These are phyloP conservation scores for Rhododendron kiyosumense DNA, from an alignment of 148 eudicot species.

Conservation along the genomic window DNA sequence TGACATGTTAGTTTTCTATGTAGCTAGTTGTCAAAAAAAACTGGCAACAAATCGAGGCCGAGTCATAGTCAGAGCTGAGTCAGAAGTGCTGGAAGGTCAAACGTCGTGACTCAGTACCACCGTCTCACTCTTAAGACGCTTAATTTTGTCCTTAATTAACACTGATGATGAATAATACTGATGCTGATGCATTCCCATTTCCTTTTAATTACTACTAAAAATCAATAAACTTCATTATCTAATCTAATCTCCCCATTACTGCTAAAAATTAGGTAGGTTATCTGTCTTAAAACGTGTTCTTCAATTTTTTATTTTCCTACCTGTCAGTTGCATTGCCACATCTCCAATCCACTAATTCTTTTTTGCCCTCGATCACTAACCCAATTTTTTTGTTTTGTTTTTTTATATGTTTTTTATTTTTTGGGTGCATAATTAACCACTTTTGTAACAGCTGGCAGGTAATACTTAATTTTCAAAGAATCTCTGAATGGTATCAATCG, in stretches of 20 bases:
- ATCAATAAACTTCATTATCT: neutral
- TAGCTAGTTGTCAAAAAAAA: too few species aligned
- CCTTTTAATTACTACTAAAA: neutral
- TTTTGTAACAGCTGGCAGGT: neutral
- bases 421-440: neutral
- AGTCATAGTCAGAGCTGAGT: conserved; percentile 19
- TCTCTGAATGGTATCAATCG: neutral
- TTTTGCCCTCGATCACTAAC: neutral
- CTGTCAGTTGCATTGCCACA: neutral
- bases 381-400: too few species aligned
- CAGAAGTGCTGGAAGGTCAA: neutral
- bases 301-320: neutral
- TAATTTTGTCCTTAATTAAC: neutral
- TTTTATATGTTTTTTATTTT: neutral
- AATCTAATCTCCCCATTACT: neutral
- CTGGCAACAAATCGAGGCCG: neutral
- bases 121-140: neutral
- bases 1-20: neutral
- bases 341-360: neutral
- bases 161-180: neutral
- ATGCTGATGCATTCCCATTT: neutral
- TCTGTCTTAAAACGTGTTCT: neutral
- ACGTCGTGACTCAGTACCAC: neutral
- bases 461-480: neutral
- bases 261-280: neutral